Evolutionary conservation across 257 asterid genomes (phyloP), one percentile per base, ranked within the genome.

Genomic region (Ilex asprella): DNA sequence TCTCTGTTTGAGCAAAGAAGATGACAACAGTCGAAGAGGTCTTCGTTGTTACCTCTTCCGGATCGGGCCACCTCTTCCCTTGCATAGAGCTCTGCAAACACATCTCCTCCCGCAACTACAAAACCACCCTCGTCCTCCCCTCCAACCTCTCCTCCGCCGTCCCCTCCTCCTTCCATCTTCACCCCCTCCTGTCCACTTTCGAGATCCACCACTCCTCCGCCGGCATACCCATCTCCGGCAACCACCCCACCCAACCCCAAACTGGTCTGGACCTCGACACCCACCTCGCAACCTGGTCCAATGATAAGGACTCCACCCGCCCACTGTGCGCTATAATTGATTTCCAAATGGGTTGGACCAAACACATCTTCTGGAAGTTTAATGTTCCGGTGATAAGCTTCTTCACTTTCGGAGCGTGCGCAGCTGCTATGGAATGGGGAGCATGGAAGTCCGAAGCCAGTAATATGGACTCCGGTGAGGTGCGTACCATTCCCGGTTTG

Each of bases 51-150:
- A 94, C 97, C 10, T 86, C 84, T 62, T 89, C 82, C 61, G 97
- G 97, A 0, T 93, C 79, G 55, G 95, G 95, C 64, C 97, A 89
- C 56, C 78, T 89, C 47, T 70, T 72, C 12, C 94, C 97, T 1
- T 76, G 78, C 68, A 77, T 75, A 21, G 97, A 89, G 73, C 81
- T 89, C 39, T 84, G 94, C 73, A 83, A 69, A 74, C 81, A 67
- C 56, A 58, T 83, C 1, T 70, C 86, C 7, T 72, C 81, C 41
- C 44, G 65, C 31, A 65, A 81, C 57, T 75, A 71, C 74, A 81
- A 69, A 49, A 60, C 86, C 46, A 70, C 73, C 35, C 61, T 89
- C 27, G 69, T 89, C 55, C 68, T 89, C 69, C 90, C 95, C 35
- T 79, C 87, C 12, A 75, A 74, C 21, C 81, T 84, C 31, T 82